A percentile compares a stretch with the other conserved stretches of the same genome.
phyloP scores from a whole-genome alignment of 2,329 filamentous ascomycete genomes.

The Neopestalotiopsis sp. region DNA sequence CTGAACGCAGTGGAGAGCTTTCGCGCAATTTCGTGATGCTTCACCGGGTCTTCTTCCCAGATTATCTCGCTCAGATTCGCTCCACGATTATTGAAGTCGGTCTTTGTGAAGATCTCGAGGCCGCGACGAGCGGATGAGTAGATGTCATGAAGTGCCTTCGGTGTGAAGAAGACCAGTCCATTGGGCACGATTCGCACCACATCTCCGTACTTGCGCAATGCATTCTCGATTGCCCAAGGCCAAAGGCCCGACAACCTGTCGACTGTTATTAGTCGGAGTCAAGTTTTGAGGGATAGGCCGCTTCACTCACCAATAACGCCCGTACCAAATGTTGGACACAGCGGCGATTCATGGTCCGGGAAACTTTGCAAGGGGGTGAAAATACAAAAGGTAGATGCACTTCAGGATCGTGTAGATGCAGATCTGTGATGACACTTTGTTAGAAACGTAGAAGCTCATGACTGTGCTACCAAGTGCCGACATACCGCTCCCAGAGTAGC shows the following conservation, averaged over 20 bases:
- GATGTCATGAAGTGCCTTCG: conserved; percentile 22
- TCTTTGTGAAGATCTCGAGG: conserved; percentile 26
- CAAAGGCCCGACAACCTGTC: background rate
- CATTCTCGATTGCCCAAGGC: background rate
- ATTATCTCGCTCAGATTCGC: conserved; percentile 23
- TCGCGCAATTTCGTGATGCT: conserved; percentile 25
- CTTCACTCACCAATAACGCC: conserved; percentile 21
- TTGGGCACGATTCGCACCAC: conserved; percentile 25
- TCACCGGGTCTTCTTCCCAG: conserved; percentile 28
- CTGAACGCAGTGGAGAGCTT: conserved; percentile 30
- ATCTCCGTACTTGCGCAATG: conserved; percentile 22
- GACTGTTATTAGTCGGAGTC: no score
- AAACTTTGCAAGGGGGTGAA: conserved; percentile 21
- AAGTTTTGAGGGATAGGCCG: no score
- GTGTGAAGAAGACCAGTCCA: conserved; percentile 23
- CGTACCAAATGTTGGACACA: conserved; percentile 26
- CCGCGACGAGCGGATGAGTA: conserved; percentile 22
- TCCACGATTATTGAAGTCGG: conserved; percentile 26
- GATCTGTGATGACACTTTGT: conserved; percentile 8
- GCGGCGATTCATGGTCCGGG: conserved; percentile 21
- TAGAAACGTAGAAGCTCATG: background rate
- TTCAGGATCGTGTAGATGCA: conserved; percentile 5
- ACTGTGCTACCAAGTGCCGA: background rate
- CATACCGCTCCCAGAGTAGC: background rate
- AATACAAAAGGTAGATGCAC: conserved; percentile 20